Base-by-base conservation (phyloP, 768 basidiomycete genomes). In the Boletus rubropictus region DNA sequence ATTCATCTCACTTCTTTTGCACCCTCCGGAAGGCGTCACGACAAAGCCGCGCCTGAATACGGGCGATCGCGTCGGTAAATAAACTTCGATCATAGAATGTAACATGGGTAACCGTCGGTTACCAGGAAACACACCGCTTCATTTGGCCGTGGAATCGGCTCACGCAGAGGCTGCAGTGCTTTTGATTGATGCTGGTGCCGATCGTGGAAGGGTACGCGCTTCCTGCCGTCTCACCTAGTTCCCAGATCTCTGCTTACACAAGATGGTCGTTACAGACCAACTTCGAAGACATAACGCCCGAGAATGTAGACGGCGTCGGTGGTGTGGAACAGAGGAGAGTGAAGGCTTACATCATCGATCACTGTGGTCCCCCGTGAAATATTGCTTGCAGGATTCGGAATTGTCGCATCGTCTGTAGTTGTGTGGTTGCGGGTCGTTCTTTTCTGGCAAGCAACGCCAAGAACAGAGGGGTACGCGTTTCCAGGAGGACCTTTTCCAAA, bases 71-170 rank as follows among this genome's bases (percentile, higher is more conserved):
- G 71, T 87, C 39, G 86, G 87, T 86, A 61, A 61, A 66, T 63
- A 8, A 41, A 41, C 17, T 39, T 42, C 21, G 28, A 39, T 10
- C 8, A 10, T 22, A 11, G 32, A 32, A n/a, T 22, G 34, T 33
- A n/a, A 27, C 25, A 35, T 36, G 5, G 22, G 12, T 53, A 22
- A 49, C 32, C 15, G 48, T 24, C 49, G 40, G 37, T 57, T 56
- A 46, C 44, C 59, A 89, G 94, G 95, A 42, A 96, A 97, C 61
- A 97, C 96, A 2, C 92, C 96, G 2, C 71, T 99, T 31, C 96
- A 99, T 74, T 80, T 99, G 27, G 94, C 95, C 15, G 87, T 99
- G 85, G 95, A 99, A 59, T 92, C 89, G 44, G 95, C 85, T 15
- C 89, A 97, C 61, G 95, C 89, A 12, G 84, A 91, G 62, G 87